phyloP scores from a whole-genome alignment of 768 basidiomycete genomes.

The Chalciporus chontae region DNA sequence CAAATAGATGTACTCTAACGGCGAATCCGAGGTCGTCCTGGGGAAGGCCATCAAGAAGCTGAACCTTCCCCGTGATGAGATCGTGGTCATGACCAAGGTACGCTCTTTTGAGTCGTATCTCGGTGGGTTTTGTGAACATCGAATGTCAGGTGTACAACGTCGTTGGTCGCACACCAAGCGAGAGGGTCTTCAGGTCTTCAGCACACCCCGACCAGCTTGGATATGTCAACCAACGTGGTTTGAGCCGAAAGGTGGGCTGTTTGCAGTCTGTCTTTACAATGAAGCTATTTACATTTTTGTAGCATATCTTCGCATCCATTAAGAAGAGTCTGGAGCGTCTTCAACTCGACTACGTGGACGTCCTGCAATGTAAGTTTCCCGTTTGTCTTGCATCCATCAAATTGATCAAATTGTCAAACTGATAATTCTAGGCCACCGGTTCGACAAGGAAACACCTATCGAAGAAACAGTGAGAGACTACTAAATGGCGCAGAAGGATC shows the following conservation, averaged over 20 bases:
- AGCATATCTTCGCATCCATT: slow-evolving; percentile 57
- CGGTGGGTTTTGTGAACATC: too few relatives aligned
- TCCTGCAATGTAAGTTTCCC: slow-evolving; percentile 44
- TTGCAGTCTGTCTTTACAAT: too few relatives aligned
- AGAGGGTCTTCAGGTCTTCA: slow-evolving; percentile 3
- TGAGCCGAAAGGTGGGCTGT: slow-evolving; percentile 35
- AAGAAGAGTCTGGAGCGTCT: slow-evolving; percentile 41
- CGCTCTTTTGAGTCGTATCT: not conserved
- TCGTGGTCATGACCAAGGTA: slow-evolving; percentile 81
- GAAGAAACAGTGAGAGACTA: slow-evolving; percentile 35
- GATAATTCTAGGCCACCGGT: slow-evolving; percentile 38
- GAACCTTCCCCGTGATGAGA: slow-evolving; percentile 63
- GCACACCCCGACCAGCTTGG: slow-evolving; percentile 35
- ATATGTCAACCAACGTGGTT: slow-evolving; percentile 46
- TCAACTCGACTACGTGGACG: slow-evolving; percentile 53
- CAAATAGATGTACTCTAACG: slow-evolving; percentile 58
- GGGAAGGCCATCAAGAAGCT: slow-evolving; percentile 70
- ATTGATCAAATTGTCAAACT: too few relatives aligned
- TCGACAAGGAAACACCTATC: slow-evolving; percentile 48
- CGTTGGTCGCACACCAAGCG: slow-evolving; percentile 18
- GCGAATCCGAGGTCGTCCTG: slow-evolving; percentile 60
- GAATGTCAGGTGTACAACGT: slow-evolving; percentile 42
- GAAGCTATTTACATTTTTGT: too few relatives aligned
- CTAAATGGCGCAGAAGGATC: not conserved
- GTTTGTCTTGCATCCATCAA: not conserved